These are phyloP conservation scores for Boehmeria nivea DNA, from an alignment of 306 rosid genomes.

Conservation along the genomic window DNA sequence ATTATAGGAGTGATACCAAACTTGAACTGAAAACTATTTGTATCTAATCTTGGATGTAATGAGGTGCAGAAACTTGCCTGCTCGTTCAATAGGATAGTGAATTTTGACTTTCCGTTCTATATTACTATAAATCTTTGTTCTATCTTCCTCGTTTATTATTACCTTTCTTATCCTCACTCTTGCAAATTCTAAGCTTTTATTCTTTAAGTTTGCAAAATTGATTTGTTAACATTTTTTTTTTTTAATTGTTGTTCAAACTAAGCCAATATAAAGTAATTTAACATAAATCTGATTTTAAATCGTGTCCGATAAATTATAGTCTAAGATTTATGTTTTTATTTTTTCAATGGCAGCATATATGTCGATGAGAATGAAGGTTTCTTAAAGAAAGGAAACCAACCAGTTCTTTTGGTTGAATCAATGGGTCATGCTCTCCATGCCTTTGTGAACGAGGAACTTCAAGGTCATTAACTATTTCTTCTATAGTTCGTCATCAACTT, in stretches of 20 bases:
- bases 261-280: neutral
- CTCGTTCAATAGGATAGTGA: too few species aligned
- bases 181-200: too few species aligned
- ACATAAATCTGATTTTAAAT: neutral
- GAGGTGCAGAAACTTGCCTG: too few species aligned
- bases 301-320: conserved; percentile 1
- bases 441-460: conserved; percentile 69
- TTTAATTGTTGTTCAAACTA: neutral
- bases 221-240: neutral
- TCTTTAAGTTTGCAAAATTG: too few species aligned
- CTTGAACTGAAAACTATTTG: too few species aligned
- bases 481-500: neutral
- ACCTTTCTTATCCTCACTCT: too few species aligned
- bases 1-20: too few species aligned
- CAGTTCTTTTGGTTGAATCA: conserved; percentile 71
- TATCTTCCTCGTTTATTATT: too few species aligned
- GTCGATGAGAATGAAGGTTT: conserved; percentile 60
- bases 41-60: too few species aligned
- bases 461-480: conserved; percentile 47
- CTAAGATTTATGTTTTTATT: conserved; percentile 18
- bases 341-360: conserved; percentile 51
- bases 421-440: conserved; percentile 90
- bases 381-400: conserved; percentile 64
- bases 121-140: too few species aligned
- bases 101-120: too few species aligned